Evolutionary conservation across 768 basidiomycete species (phyloP).

Genomic region (Xerocomus spinulosus): DNA sequence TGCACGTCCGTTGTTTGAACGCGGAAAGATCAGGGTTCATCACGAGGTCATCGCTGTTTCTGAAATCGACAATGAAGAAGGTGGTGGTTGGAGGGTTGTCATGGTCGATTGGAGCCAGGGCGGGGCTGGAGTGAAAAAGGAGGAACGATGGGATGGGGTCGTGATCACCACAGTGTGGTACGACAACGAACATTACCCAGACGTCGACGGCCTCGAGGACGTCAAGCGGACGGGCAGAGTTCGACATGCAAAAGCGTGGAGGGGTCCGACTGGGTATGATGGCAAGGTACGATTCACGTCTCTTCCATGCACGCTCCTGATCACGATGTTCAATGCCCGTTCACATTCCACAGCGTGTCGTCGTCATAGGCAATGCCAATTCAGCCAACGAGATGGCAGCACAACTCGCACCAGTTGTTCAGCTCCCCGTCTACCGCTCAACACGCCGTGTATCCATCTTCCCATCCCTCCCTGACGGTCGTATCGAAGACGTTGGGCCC

Average conservation of each 20-base stretch:
- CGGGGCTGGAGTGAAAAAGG: conserved; percentile 17
- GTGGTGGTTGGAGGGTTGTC: conserved; percentile 38
- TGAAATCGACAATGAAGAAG: conserved; percentile 27
- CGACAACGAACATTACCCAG: conserved; percentile 43
- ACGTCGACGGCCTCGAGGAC: conserved; percentile 39
- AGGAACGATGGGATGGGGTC: conserved; percentile 47
- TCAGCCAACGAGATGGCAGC: conserved; percentile 51
- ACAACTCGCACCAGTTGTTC: conserved; percentile 37
- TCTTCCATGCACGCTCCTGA: neutral
- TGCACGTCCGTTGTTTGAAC: conserved; percentile 19
- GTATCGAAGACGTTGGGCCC: conserved; percentile 41
- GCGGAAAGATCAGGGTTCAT: conserved; percentile 36
- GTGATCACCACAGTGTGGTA: conserved; percentile 45
- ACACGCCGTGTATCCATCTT: conserved; percentile 42
- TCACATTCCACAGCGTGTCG: conserved; percentile 33
- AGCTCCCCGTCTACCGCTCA: conserved; percentile 43
- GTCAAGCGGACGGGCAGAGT: conserved; percentile 32
- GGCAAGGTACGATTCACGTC: conserved; percentile 21
- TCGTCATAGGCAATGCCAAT: conserved; percentile 49
- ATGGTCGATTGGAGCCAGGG: conserved; percentile 35
- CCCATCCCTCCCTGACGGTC: conserved; percentile 38
- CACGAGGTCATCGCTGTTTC: conserved; percentile 38
- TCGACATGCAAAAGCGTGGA: conserved; percentile 41
- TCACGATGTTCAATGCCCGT: neutral
- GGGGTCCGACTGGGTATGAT: conserved; percentile 36